Percentiles rank a stretch among this genome's conserved stretches.
Evolutionary conservation across 192 early-diverging fungal genomes (phyloP).

Genomic region (Coemansia aciculifera): DNA sequence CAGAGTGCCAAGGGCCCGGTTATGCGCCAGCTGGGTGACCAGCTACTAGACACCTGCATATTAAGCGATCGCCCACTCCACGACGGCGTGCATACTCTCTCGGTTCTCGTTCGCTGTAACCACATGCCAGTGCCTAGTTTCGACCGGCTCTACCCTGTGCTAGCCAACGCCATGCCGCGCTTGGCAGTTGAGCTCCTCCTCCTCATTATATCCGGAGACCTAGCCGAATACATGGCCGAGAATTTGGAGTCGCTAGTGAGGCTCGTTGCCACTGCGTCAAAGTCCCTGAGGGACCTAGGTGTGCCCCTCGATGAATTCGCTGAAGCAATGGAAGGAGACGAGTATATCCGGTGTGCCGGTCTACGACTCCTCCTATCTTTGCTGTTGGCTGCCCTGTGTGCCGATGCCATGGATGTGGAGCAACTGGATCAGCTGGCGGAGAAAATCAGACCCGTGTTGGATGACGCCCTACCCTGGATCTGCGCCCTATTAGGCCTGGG

Average conservation of each 20-base stretch:
- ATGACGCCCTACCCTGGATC: conserved; percentile 45
- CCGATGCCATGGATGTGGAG: conserved; percentile 15
- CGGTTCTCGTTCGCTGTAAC: conserved; percentile 19
- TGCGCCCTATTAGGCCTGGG: conserved; percentile 39
- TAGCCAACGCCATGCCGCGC: conserved; percentile 26
- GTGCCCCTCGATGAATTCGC: conserved; percentile 19
- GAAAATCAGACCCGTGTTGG: conserved; percentile 15
- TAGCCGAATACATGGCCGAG: background rate
- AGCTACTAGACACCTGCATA: conserved; percentile 26
- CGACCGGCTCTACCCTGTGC: conserved; percentile 20
- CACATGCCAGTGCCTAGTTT: conserved; percentile 15
- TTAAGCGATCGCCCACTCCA: conserved; percentile 27
- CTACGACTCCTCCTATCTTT: conserved; percentile 34
- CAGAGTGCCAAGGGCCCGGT: conserved; percentile 5
- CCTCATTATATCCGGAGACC: conserved; percentile 14
- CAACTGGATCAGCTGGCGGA: conserved; percentile 26
- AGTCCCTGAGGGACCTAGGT: conserved; percentile 20
- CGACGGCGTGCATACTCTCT: conserved; percentile 22
- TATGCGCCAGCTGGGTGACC: conserved; percentile 30
- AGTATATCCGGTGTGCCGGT: conserved; percentile 22
- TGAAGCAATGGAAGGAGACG: conserved; percentile 23
- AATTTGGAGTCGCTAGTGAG: conserved; percentile 20
- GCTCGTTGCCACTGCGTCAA: conserved; percentile 12
- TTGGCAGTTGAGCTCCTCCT: conserved; percentile 21
- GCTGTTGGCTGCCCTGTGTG: conserved; percentile 25